phyloP scores from a whole-genome alignment of 78 protist species.

The Emiliania huxleyi region DNA sequence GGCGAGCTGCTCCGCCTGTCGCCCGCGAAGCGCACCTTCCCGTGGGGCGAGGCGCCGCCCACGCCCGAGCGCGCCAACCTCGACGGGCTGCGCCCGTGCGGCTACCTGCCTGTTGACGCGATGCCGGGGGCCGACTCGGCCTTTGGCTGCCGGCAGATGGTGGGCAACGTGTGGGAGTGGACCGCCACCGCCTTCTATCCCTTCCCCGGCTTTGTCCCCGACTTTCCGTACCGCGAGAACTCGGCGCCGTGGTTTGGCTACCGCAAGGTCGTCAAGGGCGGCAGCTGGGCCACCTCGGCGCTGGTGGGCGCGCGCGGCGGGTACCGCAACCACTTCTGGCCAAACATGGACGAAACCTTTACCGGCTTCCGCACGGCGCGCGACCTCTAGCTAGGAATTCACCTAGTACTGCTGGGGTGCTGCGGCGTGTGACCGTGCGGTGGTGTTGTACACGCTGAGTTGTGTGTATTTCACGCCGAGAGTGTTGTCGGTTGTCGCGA shows the following conservation, averaged over 20 bases:
- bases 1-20: too few relatives aligned
- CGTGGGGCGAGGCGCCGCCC: neutral
- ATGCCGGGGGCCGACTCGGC: neutral
- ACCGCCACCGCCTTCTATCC: neutral
- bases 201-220: neutral
- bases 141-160: neutral
- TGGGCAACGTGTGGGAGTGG: conserved; percentile 70
- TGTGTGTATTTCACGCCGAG: too few relatives aligned
- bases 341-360: too few relatives aligned
- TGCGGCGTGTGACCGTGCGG: too few relatives aligned
- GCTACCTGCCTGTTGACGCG: neutral
- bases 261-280: neutral
- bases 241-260: neutral
- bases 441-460: too few relatives aligned
- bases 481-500: too few relatives aligned
- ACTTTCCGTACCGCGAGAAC: neutral
- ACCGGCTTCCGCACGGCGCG: too few relatives aligned
- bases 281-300: neutral
- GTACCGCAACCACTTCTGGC: too few relatives aligned
- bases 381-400: too few relatives aligned
- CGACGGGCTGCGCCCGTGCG: neutral
- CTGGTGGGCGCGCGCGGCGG: too few relatives aligned
- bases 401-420: too few relatives aligned
- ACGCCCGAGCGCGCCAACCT: neutral
- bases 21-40: neutral